These are phyloP conservation scores for Pyrenula aspistea DNA, from an alignment of 495 filamentous ascomycete species.

Conservation along the genomic window DNA sequence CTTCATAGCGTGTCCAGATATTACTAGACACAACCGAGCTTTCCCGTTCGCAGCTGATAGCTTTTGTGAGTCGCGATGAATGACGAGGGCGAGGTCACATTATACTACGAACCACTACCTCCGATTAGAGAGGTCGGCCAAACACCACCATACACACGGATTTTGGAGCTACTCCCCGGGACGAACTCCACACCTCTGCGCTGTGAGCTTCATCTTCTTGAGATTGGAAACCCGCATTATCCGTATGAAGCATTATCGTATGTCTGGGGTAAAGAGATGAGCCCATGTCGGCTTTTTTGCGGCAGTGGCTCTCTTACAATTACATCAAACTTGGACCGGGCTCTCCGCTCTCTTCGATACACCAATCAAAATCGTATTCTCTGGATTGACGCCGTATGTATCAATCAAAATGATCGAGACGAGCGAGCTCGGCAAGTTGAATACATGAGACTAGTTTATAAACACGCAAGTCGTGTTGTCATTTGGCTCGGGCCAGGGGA, in stretches of 20 bases:
- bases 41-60: not conserved
- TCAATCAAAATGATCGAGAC: not conserved
- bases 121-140: not conserved
- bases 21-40: not conserved
- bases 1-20: not conserved
- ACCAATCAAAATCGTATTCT: not conserved
- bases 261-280: not conserved
- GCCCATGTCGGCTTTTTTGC: not conserved
- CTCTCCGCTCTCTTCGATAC: not conserved
- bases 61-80: not conserved
- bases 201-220: not conserved
- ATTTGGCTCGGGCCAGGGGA: not conserved
- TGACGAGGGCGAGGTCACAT: not conserved
- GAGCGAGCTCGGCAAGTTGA: not conserved
- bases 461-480: not conserved
- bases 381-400: not conserved
- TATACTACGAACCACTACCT: not conserved
- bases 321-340: not conserved
- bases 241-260: not conserved
- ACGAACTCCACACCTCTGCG: not conserved
- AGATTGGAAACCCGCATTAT: not conserved
- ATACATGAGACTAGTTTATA: not conserved
- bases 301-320: not conserved
- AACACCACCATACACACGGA: not conserved
- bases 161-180: not conserved